Conservation (phyloP, 1,284 basidiomycete species). For the Somion occarium region DNA sequence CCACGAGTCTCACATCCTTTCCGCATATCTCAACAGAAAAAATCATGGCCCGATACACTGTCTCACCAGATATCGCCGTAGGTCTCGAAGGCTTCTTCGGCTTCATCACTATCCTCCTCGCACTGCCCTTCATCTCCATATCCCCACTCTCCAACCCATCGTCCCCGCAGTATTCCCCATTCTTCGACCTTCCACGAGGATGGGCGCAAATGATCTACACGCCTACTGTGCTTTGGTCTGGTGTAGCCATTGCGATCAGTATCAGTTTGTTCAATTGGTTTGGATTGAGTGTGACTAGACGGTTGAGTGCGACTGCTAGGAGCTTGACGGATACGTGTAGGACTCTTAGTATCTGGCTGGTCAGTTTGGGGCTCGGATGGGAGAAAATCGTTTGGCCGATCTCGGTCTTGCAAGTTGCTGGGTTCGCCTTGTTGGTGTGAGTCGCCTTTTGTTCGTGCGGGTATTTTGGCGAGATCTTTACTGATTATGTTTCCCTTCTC, state of each 20-base stretch:
- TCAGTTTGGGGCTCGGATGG: constrained; percentile 89
- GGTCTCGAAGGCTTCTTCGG: constrained; percentile 96
- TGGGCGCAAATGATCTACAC: constrained; percentile 86
- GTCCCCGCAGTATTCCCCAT: constrained; percentile 61
- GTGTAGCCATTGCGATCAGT: constrained; percentile 72
- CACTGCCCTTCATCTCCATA: constrained; percentile 64
- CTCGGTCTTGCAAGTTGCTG: constrained; percentile 82
- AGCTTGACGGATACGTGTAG: constrained; percentile 94
- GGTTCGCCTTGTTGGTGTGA: constrained; percentile 89
- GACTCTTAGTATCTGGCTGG: constrained; percentile 88
- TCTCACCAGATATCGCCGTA: constrained; percentile 92
- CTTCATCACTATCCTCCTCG: constrained; percentile 67
- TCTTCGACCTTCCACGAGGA: constrained; percentile 87
- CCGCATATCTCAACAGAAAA: constrained; percentile 63
- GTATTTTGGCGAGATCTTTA: not conserved
- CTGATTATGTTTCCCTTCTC: constrained; percentile 8
- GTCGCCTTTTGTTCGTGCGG: constrained; percentile 25
- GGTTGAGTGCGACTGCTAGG: constrained; percentile 85
- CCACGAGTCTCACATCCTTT: not conserved
- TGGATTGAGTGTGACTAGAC: constrained; percentile 87
- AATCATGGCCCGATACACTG: constrained; percentile 84
- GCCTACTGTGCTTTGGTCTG: constrained; percentile 73
- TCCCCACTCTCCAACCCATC: constrained; percentile 28
- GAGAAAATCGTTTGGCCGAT: constrained; percentile 82
- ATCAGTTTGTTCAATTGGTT: constrained; percentile 98